Evolutionary conservation across 2,329 filamentous ascomycete species (phyloP), one percentile per base, ranked within the genome.

Genomic region (Talaromyces rugulosus): DNA sequence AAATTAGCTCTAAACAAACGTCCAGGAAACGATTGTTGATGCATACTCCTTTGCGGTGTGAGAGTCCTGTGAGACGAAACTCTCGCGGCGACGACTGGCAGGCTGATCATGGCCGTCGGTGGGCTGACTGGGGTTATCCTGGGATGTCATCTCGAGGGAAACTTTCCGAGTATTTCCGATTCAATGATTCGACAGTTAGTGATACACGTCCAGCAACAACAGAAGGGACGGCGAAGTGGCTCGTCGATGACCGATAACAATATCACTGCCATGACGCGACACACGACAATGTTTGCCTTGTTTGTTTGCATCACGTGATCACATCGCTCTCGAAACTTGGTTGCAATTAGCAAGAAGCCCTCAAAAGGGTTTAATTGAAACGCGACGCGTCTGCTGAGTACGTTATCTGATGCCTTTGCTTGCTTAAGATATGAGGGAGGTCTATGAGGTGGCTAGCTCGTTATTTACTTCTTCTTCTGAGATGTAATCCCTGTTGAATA

Each of bases 31-130:
- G 52, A 54, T 23, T 27, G 31, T 30, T 55, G 36, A 11, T 14
- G 31, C 60, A 27, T 80, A 89, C 85, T 91, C 88, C 63, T 86
- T 87, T 34, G 89, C 89, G 16, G 89, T 92, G 68, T 91, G 89
- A 1, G 89, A 91, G 60, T 83, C 79, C 55, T 87, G 81, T 0
- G 85, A 87, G 55, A 68, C 68, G 61, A 76, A 69, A 68, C 76
- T 78, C 61, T 73, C 74, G 58, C 75, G 72, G 34, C 75, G 74
- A 40, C 63, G 64, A 34, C 57, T 61, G 11, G 30, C 63, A 61
- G 60, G 52, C 61, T 65, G 44, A 52, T 30, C 47, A 47, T 61
- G 63, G 31, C 58, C 30, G 53, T 57, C 62, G n/a, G 62, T 33
- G 9, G 68, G 57, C 34, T 44, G 50, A 30, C 60, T 60, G 7